Evolutionary conservation across 306 rosid genomes (phyloP).

Genomic region (Prunus persica): Prunus_persica_NCBIv2 NC_034013.1:6807001-6807500

Average conservation of each 20-base stretch:
- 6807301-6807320: no score
- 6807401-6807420: constrained; percentile 29
- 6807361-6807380: background rate
- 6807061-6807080: background rate
- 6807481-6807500: constrained; percentile 17
- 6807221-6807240: no score
- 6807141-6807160: background rate
- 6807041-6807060: background rate
- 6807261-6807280: no score
- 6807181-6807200: no score
- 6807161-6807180: no score
- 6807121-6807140: background rate
- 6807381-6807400: constrained; percentile 11
- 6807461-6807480: constrained; percentile 22
- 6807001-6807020: background rate
- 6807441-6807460: constrained; percentile 23
- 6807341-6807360: background rate
- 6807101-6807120: background rate
- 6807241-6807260: no score
- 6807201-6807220: no score
- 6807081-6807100: background rate
- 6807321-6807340: no score
- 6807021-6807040: background rate
- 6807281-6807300: no score
- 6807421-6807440: constrained; percentile 29